These are phyloP conservation scores for Pythium phragmitis DNA, from an alignment of 352 stramenopile genomes.

Conservation along the genomic window DNA sequence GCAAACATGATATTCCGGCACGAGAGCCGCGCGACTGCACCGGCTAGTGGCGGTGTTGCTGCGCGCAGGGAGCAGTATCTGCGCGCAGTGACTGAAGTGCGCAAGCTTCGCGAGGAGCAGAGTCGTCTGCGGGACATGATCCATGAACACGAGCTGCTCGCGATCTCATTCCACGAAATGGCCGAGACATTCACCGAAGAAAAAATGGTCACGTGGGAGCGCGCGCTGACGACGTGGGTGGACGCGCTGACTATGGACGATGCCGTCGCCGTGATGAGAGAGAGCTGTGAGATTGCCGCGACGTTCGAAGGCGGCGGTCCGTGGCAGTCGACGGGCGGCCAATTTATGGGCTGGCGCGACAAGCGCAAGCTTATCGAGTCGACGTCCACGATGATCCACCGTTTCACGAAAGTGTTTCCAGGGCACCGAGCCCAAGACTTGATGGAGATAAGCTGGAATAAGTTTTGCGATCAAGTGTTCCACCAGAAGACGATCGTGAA, in stretches of 20 bases:
- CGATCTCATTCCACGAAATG: slow-evolving; percentile 15
- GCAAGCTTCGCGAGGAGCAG: slow-evolving; percentile 18
- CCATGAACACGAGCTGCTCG: slow-evolving; percentile 16
- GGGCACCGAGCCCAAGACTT: slow-evolving; percentile 2
- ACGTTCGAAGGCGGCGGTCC: slow-evolving; percentile 16
- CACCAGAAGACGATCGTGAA: slow-evolving; percentile 27
- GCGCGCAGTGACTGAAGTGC: slow-evolving; percentile 7
- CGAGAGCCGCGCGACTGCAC: too few species aligned
- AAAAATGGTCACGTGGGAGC: slow-evolving; percentile 21
- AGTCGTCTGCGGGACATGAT: slow-evolving; percentile 12
- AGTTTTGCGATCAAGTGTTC: slow-evolving; percentile 19
- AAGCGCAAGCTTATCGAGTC: slow-evolving; percentile 21
- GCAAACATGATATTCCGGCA: background rate
- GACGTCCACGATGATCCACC: slow-evolving; percentile 23
- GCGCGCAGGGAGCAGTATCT: slow-evolving; percentile 11
- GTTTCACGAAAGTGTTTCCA: slow-evolving; percentile 18
- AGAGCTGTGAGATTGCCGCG: slow-evolving; percentile 20
- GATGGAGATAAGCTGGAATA: slow-evolving; percentile 22
- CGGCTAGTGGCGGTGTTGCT: background rate
- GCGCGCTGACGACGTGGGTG: slow-evolving; percentile 13
- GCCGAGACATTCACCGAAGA: slow-evolving; percentile 14
- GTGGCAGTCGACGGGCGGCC: slow-evolving; percentile 21
- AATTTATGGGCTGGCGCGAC: slow-evolving; percentile 30
- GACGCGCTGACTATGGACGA: slow-evolving; percentile 17
- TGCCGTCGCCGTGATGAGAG: slow-evolving; percentile 15